Evolutionary conservation across 164 flowering plant species (phyloP), one percentile per base, ranked within the genome.

Genomic region (Piper longum): DNA sequence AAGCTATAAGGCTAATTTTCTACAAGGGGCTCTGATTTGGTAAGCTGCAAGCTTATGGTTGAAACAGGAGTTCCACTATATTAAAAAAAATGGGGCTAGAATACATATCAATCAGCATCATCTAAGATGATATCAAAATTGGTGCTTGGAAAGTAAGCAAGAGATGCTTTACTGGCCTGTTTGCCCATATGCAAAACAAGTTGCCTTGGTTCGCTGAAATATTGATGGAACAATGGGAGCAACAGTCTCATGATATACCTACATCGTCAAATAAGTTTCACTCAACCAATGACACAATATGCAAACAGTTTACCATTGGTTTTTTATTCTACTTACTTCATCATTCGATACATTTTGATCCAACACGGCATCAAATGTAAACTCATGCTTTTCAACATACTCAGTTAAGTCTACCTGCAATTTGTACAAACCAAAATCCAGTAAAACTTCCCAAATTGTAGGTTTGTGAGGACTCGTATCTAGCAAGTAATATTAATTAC

Each of bases 171-270:
- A 68, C 75, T 66, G 68, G 68, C 98, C 98, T 78, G 98, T 92
- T 72, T 92, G 98, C 66, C 98, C 98, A 81, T 92, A 92, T 44
- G 98, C 98, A 81, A 92, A 92, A 77, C 98, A 92, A 41, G 98
- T 92, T 52, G 96, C 96, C 76, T 92, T 92, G 41, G 96, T 92
- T 62, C 89, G 76, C 18, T 85, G 81, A 69, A 92, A 92, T 71
- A 92, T 86, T 54, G 80, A 71, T 4, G 98, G 98, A 67, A 92
- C 92, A 61, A 92, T 79, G 52, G 91, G 93, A 71, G 86, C 88
- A 73, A 92, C 96, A 17, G 96, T 92, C 66, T 89, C 88, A 41
- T 74, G 81, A 70, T 92, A 92, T 8, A 92, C 91, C 98, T 89
- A 68, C 17, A 71, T 40, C 39, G 57, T 56, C 36, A 59, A 54